Evolutionary conservation across 495 filamentous ascomycete species (phyloP).

Genomic region (Podospora tetraspora): DNA sequence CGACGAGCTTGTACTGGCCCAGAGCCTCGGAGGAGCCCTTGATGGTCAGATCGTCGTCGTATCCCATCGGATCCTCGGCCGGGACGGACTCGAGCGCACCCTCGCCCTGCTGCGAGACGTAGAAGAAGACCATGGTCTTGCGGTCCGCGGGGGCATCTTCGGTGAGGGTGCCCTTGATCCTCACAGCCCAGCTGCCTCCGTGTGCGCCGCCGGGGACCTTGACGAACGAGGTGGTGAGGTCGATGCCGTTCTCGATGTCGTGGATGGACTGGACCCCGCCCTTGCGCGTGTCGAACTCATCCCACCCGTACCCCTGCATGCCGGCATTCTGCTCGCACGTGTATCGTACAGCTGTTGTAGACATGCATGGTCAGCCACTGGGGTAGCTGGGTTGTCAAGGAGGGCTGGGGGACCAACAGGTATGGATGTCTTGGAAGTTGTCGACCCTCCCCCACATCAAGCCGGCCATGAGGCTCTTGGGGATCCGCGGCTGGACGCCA

Average conservation of each 20-base stretch:
- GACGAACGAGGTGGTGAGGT: constrained; percentile 87
- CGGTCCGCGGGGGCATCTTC: constrained; percentile 57
- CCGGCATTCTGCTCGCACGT: constrained; percentile 94
- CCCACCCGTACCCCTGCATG: constrained; percentile 97
- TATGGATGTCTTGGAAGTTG: constrained; percentile 67
- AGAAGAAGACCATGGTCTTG: constrained; percentile 75
- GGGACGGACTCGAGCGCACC: constrained; percentile 52
- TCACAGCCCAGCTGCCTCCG: constrained; percentile 86
- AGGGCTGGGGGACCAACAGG: constrained; percentile 56
- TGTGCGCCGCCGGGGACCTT: constrained; percentile 85
- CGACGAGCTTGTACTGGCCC: constrained; percentile 76
- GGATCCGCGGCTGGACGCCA: constrained; percentile 80
- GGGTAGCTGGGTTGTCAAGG: not conserved
- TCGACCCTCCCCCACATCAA: constrained; percentile 90
- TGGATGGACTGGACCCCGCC: constrained; percentile 87
- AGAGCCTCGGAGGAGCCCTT: constrained; percentile 66
- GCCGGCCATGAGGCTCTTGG: constrained; percentile 75
- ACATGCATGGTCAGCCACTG: constrained; percentile 14
- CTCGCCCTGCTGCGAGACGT: constrained; percentile 74
- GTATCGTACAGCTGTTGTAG: constrained; percentile 68
- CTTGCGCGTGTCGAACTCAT: constrained; percentile 82
- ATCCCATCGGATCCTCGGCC: constrained; percentile 50
- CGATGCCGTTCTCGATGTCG: constrained; percentile 78
- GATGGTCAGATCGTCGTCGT: constrained; percentile 65
- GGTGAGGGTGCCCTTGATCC: constrained; percentile 76